These are phyloP conservation scores for Saccharomycopsis sp. DNA, from an alignment of 805 yeast genomes.

Conservation along the genomic window DNA sequence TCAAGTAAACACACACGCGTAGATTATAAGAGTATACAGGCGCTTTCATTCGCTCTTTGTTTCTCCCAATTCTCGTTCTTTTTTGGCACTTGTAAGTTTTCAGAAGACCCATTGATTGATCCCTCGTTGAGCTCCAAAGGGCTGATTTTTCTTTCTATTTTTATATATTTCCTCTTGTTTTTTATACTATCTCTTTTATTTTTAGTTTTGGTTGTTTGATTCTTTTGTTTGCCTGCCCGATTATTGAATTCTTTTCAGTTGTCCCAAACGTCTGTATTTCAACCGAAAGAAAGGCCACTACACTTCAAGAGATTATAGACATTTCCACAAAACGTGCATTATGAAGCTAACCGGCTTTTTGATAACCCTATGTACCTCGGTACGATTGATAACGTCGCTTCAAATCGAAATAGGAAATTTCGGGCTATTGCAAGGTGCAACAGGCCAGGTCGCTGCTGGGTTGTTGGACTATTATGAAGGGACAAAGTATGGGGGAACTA, in stretches of 20 bases:
- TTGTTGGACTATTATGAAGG: slow-evolving; percentile 80
- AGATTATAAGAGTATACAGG: too few relatives aligned
- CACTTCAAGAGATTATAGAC: too few relatives aligned
- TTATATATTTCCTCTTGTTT: neutral
- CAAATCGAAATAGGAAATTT: slow-evolving; percentile 22
- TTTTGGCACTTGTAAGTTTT: too few relatives aligned
- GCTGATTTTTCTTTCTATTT: neutral
- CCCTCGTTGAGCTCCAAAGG: neutral
- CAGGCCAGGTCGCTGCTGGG: slow-evolving; percentile 59
- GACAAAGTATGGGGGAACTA: slow-evolving; percentile 57
- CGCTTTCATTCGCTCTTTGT: too few relatives aligned
- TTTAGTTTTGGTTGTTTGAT: neutral
- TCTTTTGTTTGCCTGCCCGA: too few relatives aligned
- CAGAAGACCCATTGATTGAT: too few relatives aligned
- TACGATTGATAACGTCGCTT: slow-evolving; percentile 27
- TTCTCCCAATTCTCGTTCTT: too few relatives aligned
- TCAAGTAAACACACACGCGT: too few relatives aligned
- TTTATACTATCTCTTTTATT: too few relatives aligned
- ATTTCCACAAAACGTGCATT: too few relatives aligned
- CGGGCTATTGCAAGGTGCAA: slow-evolving; percentile 38
- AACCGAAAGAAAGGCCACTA: too few relatives aligned
- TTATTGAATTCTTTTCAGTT: neutral
- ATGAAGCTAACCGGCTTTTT: neutral
- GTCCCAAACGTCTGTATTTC: too few relatives aligned
- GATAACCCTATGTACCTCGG: neutral